These are phyloP conservation scores for Eucalyptus curtisii DNA, from an alignment of 345 rosid species.

Conservation along the genomic window DNA sequence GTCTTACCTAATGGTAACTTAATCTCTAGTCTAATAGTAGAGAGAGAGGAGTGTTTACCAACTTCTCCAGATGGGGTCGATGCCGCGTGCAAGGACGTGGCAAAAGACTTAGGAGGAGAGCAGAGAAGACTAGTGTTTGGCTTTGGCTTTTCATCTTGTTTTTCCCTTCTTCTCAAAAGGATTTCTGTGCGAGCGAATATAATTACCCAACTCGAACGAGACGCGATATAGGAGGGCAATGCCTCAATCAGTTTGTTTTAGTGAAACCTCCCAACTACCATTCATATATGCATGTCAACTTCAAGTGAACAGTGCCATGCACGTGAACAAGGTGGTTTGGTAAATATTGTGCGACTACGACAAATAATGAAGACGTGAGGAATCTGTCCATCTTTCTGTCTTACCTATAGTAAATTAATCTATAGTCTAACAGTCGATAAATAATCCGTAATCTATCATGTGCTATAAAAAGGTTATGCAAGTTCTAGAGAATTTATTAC, in stretches of 20 bases:
- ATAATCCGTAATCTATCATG: background rate
- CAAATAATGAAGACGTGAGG: background rate
- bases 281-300: background rate
- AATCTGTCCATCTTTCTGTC: background rate
- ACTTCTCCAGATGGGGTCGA: slow-evolving; percentile 14
- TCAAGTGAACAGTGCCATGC: background rate
- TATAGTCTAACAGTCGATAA: no score
- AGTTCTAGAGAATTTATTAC: background rate
- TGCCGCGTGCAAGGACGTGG: background rate
- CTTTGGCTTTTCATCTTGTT: background rate
- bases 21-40: background rate
- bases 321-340: background rate
- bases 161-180: background rate
- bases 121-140: background rate
- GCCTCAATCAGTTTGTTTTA: background rate
- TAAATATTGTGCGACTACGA: background rate
- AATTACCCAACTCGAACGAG: background rate
- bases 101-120: background rate
- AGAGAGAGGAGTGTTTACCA: background rate
- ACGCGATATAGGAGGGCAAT: background rate
- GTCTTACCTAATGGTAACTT: background rate
- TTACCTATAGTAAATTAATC: background rate
- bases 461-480: background rate
- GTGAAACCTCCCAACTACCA: background rate
- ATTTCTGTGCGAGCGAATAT: background rate